Base-by-base conservation (phyloP, 169 alveolate species). In the Plasmodium gaboni region DNA sequence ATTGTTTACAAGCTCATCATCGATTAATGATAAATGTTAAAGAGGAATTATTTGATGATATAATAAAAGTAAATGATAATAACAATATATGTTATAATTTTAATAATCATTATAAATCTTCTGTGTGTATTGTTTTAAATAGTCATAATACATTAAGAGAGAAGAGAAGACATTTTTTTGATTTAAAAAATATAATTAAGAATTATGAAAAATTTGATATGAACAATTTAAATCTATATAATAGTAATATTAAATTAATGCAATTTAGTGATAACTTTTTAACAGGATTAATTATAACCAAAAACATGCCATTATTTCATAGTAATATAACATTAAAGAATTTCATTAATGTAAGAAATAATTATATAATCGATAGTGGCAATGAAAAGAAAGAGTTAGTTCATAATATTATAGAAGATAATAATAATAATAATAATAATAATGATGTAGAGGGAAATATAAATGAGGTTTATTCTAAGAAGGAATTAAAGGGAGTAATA, bases 1-100 rank as follows among this genome's bases (percentile, higher is more conserved):
- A 76, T 46, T 64, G 88, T 17, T 59, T 89, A 44, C 55, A 55
- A 38, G 88, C 73, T 9, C 89, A 72, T 80, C 91, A 88, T 10
- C 64, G 70, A 46, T 51, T 78, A 46, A 78, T 73, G 91, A 70
- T 88, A 19, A 88, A 78, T 61, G 32, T 65, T 9, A 88, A 83
- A 60, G 93, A 88, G n/a, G 87, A 74, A 51, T 32, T 53, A 24
- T 71, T 78, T 42, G 74, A 71, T 10, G 74, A 71, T 46, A 74
- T 63, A 22, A 71, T 88, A 10, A 78, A 67, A 48, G 46, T 83
- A 44, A 38, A 69, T 28, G 53, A 74, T 53, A 78, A 73, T 68
- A 32, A 71, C 5, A 24, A 64, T 68, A 38, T 72, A 8, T 55
- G 61, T 10, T 71, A 71, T 19, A 48, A 44, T 10, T 19, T 22